Base-by-base conservation (phyloP, 441 rosid genomes). In the Bocquillonia castaneifolia region DNA sequence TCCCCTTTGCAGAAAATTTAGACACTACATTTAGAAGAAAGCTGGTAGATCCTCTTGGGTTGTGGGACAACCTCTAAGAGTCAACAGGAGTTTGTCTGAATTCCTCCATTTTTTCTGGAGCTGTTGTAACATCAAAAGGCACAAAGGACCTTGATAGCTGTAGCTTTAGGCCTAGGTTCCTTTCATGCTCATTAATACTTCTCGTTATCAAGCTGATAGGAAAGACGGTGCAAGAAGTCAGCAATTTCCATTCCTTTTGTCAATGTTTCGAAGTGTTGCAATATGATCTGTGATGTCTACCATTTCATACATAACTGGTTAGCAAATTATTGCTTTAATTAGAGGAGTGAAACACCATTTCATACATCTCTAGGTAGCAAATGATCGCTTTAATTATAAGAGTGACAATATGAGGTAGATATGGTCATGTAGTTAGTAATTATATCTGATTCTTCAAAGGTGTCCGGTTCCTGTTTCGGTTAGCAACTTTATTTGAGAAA, bases 191-290 rank as follows among this genome's bases (percentile, higher is more conserved):
- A 80, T 74, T 32, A 81, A 42, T 60, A 56, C 71, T 73, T 59
- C 64, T 65, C 60, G 79, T 79, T 20, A 72, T 76, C 70, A 74
- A 62, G 59, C 70, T 65, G 66, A 83, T 68, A 15, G 93, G 89
- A 65, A 89, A 82, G 17, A 86, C 77, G 60, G 69, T 76, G 81
- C 80, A 76, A 52, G 82, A 84, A 32, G 73, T 68, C 37, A 89
- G 96, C 90, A 53, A 88, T 26, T 78, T 84, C 86, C 85, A 89
- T 76, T 45, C 96, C 97, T 66, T 79, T 74, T 59, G 87, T 62
- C 52, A 74, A 75, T 58, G 75, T 77, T 62, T 86, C 88, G 56
- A 82, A 76, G 26, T 77, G 84, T 56, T 73, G 70, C 59, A 85
- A 59, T 72, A 83, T 83, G 69, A 74, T 74, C 37, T 17, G 74